A percentile compares a stretch with the other conserved stretches of the same genome.
Evolutionary conservation across 2,329 filamentous ascomycete species (phyloP).

Genomic region (Plectosphaerella sp.): DNA sequence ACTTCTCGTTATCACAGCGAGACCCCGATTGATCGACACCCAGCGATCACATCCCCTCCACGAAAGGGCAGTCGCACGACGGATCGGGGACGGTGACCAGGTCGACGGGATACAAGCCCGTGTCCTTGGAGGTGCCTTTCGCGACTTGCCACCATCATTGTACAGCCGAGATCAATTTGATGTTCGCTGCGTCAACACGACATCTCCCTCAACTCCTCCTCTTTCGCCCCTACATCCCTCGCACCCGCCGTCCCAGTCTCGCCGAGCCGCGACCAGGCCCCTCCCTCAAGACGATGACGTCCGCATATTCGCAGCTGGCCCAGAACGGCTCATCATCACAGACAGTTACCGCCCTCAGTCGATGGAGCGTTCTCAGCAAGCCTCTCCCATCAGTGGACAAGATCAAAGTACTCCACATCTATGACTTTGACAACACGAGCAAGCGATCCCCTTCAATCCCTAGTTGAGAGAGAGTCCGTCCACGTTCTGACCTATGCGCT

Average conservation of each 20-base stretch:
- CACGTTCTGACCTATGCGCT: slow-evolving; percentile 1
- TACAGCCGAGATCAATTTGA: background rate
- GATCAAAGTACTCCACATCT: slow-evolving; percentile 81
- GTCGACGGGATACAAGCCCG: no score
- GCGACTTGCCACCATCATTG: no score
- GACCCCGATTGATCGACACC: no score
- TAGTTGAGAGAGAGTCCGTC: background rate
- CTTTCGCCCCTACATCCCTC: background rate
- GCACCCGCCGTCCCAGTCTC: background rate
- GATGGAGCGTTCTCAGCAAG: slow-evolving; percentile 75
- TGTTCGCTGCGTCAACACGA: background rate
- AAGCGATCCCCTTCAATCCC: slow-evolving; percentile 24
- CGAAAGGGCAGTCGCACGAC: no score
- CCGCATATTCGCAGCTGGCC: slow-evolving; percentile 6
- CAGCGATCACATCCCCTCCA: no score
- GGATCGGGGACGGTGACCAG: no score
- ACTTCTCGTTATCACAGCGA: no score
- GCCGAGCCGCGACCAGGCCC: background rate
- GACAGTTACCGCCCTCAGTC: slow-evolving; percentile 71
- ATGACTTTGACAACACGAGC: slow-evolving; percentile 98
- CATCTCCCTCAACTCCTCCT: background rate
- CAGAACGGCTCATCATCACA: slow-evolving; percentile 13
- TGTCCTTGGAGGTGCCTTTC: no score
- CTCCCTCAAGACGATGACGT: slow-evolving; percentile 8
- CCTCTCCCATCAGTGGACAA: slow-evolving; percentile 65